Evolutionary conservation across 164 flowering plant genomes (phyloP), one percentile per base, ranked within the genome.

Genomic region (Annona squamosa): DNA sequence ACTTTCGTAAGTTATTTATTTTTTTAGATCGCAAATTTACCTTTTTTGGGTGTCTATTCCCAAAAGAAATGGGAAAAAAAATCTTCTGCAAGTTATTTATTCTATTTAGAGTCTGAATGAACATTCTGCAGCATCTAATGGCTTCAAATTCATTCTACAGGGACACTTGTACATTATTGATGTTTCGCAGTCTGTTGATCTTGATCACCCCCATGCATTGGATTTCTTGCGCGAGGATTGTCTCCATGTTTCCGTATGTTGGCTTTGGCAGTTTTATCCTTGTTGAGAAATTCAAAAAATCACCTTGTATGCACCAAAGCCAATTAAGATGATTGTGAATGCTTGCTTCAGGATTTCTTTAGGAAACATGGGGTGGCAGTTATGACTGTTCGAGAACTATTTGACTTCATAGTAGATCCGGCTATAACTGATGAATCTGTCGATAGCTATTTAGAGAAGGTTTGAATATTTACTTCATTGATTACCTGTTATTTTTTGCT

Each of bases 131-230:
- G 68, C 68, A 42, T 3, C 65, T 16, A 37, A 16, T 42, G n/a
- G 18, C 4, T 65, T 65, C 4, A 13, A 41, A 65, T 18, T 26
- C 59, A 13, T 71, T 77, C 66, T 77, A 69, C 81, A 93, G 99
- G 97, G 91, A 61, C 93, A 91, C 80, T 79, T 93, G 73, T 86
- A 91, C 73, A 88, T 96, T 37, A 93, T 96, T 80, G 99, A 96
- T 83, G 99, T 96, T 73, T 96, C 99, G 64, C 99, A 96, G 85
- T 77, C 98, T 5, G 99, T 96, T 77, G 99, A 96, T 80, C 97
- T 86, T 72, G 99, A 96, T 81, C 99, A 96, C 75, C 99, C 98
- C 65, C 95, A 86, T 77, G 91, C 98, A 46, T 84, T 93, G 67
- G 97, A 91, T 81, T 93, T 96, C 75, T 84, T 96, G 4, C 87